Percentiles rank a stretch among this genome's conserved stretches.
Conservation (phyloP, 257 asterid genomes). For the Scutellaria galericulata region DNA sequence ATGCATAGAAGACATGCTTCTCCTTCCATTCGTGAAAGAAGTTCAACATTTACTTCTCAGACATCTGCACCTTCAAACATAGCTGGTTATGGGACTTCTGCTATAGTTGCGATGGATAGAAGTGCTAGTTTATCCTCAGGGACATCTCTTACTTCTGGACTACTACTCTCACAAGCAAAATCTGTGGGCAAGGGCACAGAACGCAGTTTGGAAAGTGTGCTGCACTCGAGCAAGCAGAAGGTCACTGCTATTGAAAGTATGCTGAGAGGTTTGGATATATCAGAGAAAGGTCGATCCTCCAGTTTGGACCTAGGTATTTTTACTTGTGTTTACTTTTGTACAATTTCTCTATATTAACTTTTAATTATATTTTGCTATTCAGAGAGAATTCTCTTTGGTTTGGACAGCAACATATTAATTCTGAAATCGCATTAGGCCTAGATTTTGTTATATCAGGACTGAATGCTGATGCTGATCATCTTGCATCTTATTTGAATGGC, state of each 20-base stretch:
- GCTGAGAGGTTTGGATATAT: slow-evolving; percentile 86
- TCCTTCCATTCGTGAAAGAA: slow-evolving; percentile 93
- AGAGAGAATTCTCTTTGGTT: slow-evolving; percentile 9
- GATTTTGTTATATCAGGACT: slow-evolving; percentile 11
- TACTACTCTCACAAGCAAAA: slow-evolving; percentile 75
- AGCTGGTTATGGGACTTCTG: slow-evolving; percentile 97
- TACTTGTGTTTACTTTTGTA: slow-evolving; percentile 42
- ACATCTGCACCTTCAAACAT: slow-evolving; percentile 67
- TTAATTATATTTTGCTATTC: neutral
- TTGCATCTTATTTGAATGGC: slow-evolving; percentile 46
- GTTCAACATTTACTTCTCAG: slow-evolving; percentile 70
- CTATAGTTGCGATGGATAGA: slow-evolving; percentile 97
- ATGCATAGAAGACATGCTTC: slow-evolving; percentile 95
- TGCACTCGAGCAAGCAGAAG: slow-evolving; percentile 94
- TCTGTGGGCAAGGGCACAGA: slow-evolving; percentile 68
- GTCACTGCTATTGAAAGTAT: slow-evolving; percentile 98
- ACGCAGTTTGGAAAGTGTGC: slow-evolving; percentile 95
- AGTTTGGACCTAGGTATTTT: slow-evolving; percentile 98
- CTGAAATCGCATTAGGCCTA: slow-evolving; percentile 4
- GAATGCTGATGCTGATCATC: slow-evolving; percentile 27
- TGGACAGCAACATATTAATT: slow-evolving; percentile 10
- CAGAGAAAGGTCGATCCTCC: slow-evolving; percentile 84
- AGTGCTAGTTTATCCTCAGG: slow-evolving; percentile 75
- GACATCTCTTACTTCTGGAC: slow-evolving; percentile 72
- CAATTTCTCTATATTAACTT: slow-evolving; percentile 24